Percentiles rank a stretch among this genome's conserved stretches.
These are phyloP conservation scores for Periconia macrospinosa DNA, from an alignment of 2,329 filamentous ascomycete genomes.

Conservation along the genomic window DNA sequence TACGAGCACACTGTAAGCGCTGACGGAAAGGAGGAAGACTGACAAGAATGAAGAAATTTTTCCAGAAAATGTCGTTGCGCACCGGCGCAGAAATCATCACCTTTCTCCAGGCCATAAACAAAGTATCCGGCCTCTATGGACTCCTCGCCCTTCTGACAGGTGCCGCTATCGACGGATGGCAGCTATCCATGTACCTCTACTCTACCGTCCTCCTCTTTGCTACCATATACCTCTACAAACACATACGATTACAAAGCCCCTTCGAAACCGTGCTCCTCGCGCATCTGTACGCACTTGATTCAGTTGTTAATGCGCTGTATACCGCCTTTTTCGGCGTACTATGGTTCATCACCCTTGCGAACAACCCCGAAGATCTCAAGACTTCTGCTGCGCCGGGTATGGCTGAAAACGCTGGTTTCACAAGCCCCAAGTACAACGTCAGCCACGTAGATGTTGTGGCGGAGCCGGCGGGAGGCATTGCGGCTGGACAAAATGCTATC, in stretches of 20 bases:
- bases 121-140: slow-evolving; percentile 87
- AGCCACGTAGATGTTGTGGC: slow-evolving; percentile 59
- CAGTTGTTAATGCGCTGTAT: slow-evolving; percentile 77
- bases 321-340: slow-evolving; percentile 79
- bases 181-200: slow-evolving; percentile 91
- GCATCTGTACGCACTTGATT: slow-evolving; percentile 84
- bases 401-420: slow-evolving; percentile 66
- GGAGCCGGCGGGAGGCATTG: slow-evolving; percentile 48
- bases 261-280: slow-evolving; percentile 80
- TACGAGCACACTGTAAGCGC: slow-evolving; percentile 19
- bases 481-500: slow-evolving; percentile 57
- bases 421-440: slow-evolving; percentile 63
- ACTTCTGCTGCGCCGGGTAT: slow-evolving; percentile 52
- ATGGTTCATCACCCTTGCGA: slow-evolving; percentile 79
- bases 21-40: slow-evolving; percentile 11
- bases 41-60: slow-evolving; percentile 66
- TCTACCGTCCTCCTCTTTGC: slow-evolving; percentile 71
- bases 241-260: slow-evolving; percentile 77
- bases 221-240: slow-evolving; percentile 71
- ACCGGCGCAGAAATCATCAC: slow-evolving; percentile 85
- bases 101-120: slow-evolving; percentile 84
- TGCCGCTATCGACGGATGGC: slow-evolving; percentile 77
- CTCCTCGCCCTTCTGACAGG: slow-evolving; percentile 87
- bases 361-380: slow-evolving; percentile 49
- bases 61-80: slow-evolving; percentile 82